Evolutionary conservation across 805 yeast genomes (phyloP).

Genomic region (Candida ulmi): DNA sequence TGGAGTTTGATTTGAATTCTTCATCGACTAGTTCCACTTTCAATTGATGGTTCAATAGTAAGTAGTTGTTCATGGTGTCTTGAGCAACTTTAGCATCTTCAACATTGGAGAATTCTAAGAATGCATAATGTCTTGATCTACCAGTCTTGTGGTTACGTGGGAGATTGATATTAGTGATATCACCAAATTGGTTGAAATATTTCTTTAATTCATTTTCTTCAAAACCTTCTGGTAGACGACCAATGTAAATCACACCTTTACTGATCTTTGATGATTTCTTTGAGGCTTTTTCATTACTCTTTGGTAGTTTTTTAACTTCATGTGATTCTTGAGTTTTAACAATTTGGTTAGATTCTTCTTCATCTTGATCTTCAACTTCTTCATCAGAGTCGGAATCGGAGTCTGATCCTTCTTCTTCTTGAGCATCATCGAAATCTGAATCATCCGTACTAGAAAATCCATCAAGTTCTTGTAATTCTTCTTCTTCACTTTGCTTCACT

Average conservation of each 20-base stretch:
- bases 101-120: slow-evolving; percentile 68
- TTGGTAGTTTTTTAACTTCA: slow-evolving; percentile 20
- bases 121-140: slow-evolving; percentile 85
- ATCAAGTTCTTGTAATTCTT: slow-evolving; percentile 5
- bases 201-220: slow-evolving; percentile 69
- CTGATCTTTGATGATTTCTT: slow-evolving; percentile 24
- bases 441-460: slow-evolving; percentile 14
- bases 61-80: slow-evolving; percentile 94
- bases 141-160: slow-evolving; percentile 91
- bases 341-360: slow-evolving; percentile 11
- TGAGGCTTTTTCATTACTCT: slow-evolving; percentile 16
- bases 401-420: neutral
- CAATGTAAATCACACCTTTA: slow-evolving; percentile 77
- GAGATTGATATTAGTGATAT: slow-evolving; percentile 66
- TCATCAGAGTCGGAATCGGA: slow-evolving; percentile 21
- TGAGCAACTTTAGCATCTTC: slow-evolving; percentile 86
- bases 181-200: slow-evolving; percentile 91
- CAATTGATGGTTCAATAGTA: slow-evolving; percentile 80
- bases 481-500: slow-evolving; percentile 12
- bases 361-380: slow-evolving; percentile 17
- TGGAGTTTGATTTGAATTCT: slow-evolving; percentile 30
- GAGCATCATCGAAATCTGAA: neutral
- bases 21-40: slow-evolving; percentile 59
- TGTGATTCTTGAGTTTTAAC: slow-evolving; percentile 22
- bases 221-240: slow-evolving; percentile 90